Evolutionary conservation across 1,284 basidiomycete species (phyloP).

Genomic region (Cutaneotrichosporon cavernicola): DNA sequence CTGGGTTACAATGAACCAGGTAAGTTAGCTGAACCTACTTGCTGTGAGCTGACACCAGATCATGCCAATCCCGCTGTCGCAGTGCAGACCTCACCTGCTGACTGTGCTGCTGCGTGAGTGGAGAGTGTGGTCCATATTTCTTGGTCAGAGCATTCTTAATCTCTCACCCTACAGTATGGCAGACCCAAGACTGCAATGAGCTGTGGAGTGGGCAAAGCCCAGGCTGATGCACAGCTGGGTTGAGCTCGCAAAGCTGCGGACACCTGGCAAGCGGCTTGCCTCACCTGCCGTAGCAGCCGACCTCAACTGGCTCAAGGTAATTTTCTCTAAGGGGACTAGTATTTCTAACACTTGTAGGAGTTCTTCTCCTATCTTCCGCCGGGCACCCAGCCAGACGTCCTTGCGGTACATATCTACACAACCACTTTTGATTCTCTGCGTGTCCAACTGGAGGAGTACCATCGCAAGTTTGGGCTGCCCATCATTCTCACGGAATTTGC

Average conservation of each 20-base stretch:
- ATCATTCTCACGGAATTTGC: conserved; percentile 49
- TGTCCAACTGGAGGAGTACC: conserved; percentile 32
- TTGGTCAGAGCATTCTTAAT: too few species aligned
- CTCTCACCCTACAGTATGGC: too few species aligned
- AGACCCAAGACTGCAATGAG: too few species aligned
- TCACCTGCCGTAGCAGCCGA: conserved; percentile 44
- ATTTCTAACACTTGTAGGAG: conserved; percentile 20
- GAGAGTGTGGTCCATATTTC: not conserved
- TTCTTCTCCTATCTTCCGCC: conserved; percentile 30
- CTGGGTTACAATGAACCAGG: conserved; percentile 51
- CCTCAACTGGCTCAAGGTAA: conserved; percentile 41
- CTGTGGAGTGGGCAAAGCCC: not conserved
- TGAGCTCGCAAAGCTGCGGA: conserved; percentile 34
- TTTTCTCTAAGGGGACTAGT: conserved; percentile 5
- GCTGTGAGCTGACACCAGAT: conserved; percentile 25
- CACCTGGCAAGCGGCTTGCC: conserved; percentile 32
- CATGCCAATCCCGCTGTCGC: conserved; percentile 39
- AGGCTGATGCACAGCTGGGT: conserved; percentile 33
- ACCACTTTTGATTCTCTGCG: conserved; percentile 46
- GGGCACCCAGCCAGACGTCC: conserved; percentile 34
- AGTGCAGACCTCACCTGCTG: conserved; percentile 21
- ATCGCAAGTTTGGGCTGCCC: conserved; percentile 31
- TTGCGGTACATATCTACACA: conserved; percentile 48
- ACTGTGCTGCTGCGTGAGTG: conserved; percentile 36
- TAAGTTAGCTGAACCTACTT: conserved; percentile 16